These are phyloP conservation scores for Buxus sempervirens DNA, from an alignment of 164 flowering plant species.

Conservation along the genomic window DNA sequence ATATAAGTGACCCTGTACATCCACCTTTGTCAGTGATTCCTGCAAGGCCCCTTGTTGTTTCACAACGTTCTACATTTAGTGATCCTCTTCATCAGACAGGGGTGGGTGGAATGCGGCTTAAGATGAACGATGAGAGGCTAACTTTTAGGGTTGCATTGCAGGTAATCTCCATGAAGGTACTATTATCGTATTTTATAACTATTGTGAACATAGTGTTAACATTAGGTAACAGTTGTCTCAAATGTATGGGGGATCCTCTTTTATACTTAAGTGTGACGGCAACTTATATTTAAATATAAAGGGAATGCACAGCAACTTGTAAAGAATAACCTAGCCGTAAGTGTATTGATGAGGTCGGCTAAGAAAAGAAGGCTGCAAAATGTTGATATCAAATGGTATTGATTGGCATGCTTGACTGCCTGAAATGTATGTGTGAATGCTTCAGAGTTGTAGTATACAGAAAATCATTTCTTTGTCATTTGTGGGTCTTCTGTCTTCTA, in stretches of 20 bases:
- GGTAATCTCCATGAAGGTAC: constrained; percentile 34
- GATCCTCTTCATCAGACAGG: constrained; percentile 30
- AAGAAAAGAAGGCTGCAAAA: neutral
- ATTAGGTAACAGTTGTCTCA: neutral
- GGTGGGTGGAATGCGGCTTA: constrained; percentile 29
- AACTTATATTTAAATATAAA: no score
- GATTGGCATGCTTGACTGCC: neutral
- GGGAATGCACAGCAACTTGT: neutral
- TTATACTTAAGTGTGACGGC: neutral
- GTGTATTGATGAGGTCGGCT: neutral
- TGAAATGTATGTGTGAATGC: neutral
- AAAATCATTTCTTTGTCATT: neutral
- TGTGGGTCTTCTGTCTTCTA: no score
- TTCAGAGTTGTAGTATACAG: neutral
- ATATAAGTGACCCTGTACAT: constrained; percentile 49
- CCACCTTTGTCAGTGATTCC: constrained; percentile 17
- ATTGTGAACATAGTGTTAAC: neutral
- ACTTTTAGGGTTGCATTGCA: constrained; percentile 55
- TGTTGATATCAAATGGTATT: neutral
- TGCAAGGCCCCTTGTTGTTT: constrained; percentile 19
- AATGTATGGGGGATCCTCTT: neutral
- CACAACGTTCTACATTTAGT: constrained; percentile 25
- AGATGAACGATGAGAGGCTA: constrained; percentile 42
- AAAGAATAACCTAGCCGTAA: neutral
- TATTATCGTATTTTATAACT: neutral